Evolutionary conservation across 2,329 filamentous ascomycete species (phyloP).

Genomic region (Celoporthe dispersa): DNA sequence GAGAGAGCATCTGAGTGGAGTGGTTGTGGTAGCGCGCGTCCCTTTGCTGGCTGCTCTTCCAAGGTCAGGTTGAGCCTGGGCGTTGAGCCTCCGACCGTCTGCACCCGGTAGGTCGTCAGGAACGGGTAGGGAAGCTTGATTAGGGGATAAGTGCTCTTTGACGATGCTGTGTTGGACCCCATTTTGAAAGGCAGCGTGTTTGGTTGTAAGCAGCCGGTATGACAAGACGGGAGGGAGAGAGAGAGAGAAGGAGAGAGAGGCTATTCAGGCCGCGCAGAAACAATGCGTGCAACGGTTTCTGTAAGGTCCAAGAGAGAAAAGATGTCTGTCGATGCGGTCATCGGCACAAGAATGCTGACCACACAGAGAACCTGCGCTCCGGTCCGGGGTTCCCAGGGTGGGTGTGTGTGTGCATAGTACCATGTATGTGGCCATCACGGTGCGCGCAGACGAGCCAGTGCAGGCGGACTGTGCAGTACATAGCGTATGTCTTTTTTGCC

Average conservation of each 20-base stretch:
- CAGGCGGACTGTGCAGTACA: background rate
- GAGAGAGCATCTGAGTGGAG: constrained; percentile 44
- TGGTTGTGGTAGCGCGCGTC: constrained; percentile 40
- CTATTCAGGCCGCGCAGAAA: background rate
- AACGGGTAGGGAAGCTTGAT: constrained; percentile 53
- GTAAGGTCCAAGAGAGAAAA: background rate
- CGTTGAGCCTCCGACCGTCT: constrained; percentile 35
- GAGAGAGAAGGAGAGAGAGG: background rate
- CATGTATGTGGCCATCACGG: background rate
- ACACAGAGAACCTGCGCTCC: background rate
- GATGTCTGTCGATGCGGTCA: background rate
- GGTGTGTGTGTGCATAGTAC: background rate
- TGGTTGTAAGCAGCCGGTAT: no score
- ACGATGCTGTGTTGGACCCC: constrained; percentile 18
- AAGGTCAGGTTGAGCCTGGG: constrained; percentile 38
- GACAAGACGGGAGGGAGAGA: background rate
- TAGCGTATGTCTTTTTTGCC: background rate
- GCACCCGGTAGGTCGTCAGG: constrained; percentile 47
- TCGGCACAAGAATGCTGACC: background rate
- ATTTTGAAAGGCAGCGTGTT: constrained; percentile 28
- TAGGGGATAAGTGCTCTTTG: constrained; percentile 36
- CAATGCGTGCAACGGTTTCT: background rate
- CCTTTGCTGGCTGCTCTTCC: constrained; percentile 39
- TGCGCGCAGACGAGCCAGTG: background rate
- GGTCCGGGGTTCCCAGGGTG: background rate